Evolutionary conservation across 2,329 filamentous ascomycete genomes (phyloP).

Genomic region (Beauveria rudraprayagi): DNA sequence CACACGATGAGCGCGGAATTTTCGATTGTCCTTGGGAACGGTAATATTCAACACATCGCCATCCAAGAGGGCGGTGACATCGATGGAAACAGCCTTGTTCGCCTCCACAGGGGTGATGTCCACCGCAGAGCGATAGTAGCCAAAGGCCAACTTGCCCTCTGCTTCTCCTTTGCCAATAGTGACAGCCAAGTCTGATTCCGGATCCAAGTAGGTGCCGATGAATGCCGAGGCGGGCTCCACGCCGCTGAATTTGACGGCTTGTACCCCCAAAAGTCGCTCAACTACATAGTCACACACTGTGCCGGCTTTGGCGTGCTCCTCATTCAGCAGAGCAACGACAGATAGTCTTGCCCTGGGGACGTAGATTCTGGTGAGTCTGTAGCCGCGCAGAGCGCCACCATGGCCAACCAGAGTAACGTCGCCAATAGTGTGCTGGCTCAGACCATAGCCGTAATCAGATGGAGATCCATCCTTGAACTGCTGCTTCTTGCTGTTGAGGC

Average conservation of each 20-base stretch:
- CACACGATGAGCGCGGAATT: conserved; percentile 3
- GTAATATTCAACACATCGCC: conserved; percentile 22
- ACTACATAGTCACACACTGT: conserved; percentile 23
- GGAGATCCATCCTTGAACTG: conserved; percentile 24
- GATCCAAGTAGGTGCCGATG: conserved; percentile 30
- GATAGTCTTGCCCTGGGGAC: conserved; percentile 26
- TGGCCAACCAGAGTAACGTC: conserved; percentile 27
- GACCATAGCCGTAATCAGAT: conserved; percentile 30
- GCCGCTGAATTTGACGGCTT: conserved; percentile 13
- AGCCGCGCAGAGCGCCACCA: conserved; percentile 34
- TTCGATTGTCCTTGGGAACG: conserved; percentile 17
- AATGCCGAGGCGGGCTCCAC: conserved; percentile 19
- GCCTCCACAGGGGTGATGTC: conserved; percentile 17
- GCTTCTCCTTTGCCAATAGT: conserved; percentile 18
- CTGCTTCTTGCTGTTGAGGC: conserved; percentile 13
- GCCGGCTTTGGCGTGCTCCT: conserved; percentile 23
- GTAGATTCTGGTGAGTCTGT: conserved; percentile 28
- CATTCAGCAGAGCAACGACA: conserved; percentile 33
- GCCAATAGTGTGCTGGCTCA: conserved; percentile 20
- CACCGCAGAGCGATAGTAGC: conserved; percentile 21
- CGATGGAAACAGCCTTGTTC: conserved; percentile 16
- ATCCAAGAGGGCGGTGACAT: conserved; percentile 22
- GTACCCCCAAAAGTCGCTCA: conserved; percentile 20
- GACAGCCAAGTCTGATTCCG: conserved; percentile 25
- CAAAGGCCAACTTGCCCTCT: conserved; percentile 21